These are phyloP conservation scores for Chenopodium album DNA, from an alignment of 148 eudicot species.

Conservation along the genomic window DNA sequence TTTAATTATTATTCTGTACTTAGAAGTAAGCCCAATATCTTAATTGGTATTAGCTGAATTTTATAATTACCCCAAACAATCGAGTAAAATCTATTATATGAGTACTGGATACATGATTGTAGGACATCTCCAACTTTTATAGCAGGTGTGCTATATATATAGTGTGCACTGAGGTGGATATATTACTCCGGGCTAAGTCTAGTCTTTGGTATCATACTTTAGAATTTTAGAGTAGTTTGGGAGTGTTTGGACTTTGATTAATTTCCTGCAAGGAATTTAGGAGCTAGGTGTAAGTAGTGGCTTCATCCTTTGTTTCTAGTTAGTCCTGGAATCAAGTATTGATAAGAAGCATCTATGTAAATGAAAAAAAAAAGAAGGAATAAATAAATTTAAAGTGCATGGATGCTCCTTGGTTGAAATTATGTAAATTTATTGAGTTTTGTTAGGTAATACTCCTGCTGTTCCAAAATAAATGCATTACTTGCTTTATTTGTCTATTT, in stretches of 20 bases:
- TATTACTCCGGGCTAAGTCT: not conserved
- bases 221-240: not conserved
- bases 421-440: not conserved
- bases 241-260: not conserved
- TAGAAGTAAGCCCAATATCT: too few relatives aligned
- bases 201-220: not conserved
- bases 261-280: not conserved
- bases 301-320: not conserved
- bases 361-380: too few relatives aligned
- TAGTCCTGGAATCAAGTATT: not conserved
- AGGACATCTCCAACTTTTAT: too few relatives aligned
- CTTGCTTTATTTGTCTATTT: too few relatives aligned
- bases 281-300: not conserved
- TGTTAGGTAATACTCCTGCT: not conserved
- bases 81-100: too few relatives aligned
- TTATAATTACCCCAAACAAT: too few relatives aligned
- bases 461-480: too few relatives aligned
- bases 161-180: not conserved
- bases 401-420: not conserved
- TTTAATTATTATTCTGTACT: too few relatives aligned
- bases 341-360: not conserved
- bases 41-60: too few relatives aligned
- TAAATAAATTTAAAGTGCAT: not conserved
- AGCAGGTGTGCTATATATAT: too few relatives aligned
- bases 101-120: too few relatives aligned